These are phyloP conservation scores for Ustanciosporium gigantosporum DNA, from an alignment of 1,284 basidiomycete species.

Conservation along the genomic window DNA sequence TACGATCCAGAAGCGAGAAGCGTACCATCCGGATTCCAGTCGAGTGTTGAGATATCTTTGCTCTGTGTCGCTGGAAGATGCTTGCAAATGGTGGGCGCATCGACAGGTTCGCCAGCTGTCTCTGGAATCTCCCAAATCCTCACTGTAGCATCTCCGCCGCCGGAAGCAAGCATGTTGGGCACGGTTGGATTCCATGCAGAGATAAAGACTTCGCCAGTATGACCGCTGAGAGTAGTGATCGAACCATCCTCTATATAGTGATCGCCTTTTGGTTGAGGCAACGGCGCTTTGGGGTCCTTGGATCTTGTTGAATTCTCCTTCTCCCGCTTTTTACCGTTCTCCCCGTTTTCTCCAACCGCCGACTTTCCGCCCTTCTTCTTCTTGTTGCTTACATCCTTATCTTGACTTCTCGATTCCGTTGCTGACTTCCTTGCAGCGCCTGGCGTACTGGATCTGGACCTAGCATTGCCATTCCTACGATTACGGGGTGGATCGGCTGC, in stretches of 20 bases:
- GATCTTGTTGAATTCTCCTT: constrained; percentile 9
- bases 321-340: constrained; percentile 33
- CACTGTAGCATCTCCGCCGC: constrained; percentile 60
- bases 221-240: constrained; percentile 47
- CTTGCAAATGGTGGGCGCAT: constrained; percentile 55
- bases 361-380: constrained; percentile 46
- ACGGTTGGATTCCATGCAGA: constrained; percentile 61
- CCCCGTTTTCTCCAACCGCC: constrained; percentile 24
- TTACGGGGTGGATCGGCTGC: constrained; percentile 6
- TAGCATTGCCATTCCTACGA: constrained; percentile 12
- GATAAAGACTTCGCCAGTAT: constrained; percentile 57
- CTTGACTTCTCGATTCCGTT: background rate
- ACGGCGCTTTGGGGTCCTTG: constrained; percentile 33
- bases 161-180: constrained; percentile 56
- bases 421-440: constrained; percentile 13
- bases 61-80: constrained; percentile 58
- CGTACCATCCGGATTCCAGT: constrained; percentile 61
- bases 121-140: constrained; percentile 59
- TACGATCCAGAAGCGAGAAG: constrained; percentile 59
- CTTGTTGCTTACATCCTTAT: constrained; percentile 24
- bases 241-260: constrained; percentile 29
- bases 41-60: constrained; percentile 58
- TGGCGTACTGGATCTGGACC: constrained; percentile 26
- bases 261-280: constrained; percentile 33
- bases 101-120: constrained; percentile 20